A percentile compares a stretch with the other conserved stretches of the same genome.
Conservation (phyloP, 2,329 filamentous ascomycete species). For the Cytospora piceicola region DNA sequence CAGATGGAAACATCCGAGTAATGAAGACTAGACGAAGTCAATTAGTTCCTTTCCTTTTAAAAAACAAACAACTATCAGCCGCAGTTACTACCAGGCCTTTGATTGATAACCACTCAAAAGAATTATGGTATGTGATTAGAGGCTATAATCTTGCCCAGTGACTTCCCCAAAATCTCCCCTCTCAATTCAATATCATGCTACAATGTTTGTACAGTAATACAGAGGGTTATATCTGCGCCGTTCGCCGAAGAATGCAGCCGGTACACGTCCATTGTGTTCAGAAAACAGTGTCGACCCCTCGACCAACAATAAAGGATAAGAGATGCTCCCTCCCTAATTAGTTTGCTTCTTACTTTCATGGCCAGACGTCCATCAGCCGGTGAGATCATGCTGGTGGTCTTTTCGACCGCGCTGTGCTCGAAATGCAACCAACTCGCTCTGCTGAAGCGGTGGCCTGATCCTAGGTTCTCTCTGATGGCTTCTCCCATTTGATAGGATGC, state of each 20-base stretch:
- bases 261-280: constrained; percentile 1
- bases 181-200: constrained; percentile 18
- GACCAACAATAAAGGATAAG: neutral
- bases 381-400: neutral
- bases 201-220: constrained; percentile 21
- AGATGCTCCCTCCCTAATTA: neutral
- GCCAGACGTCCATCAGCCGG: neutral
- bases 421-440: constrained; percentile 6
- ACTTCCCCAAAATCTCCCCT: constrained; percentile 1
- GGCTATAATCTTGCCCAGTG: too few species aligned
- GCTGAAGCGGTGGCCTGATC: neutral
- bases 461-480: constrained; percentile 46
- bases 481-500: constrained; percentile 77
- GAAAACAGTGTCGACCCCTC: neutral
- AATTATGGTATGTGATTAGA: too few species aligned
- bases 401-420: neutral
- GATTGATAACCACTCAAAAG: too few species aligned
- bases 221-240: constrained; percentile 23
- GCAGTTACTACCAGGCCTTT: too few species aligned
- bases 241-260: constrained; percentile 26
- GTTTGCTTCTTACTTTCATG: neutral
- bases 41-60: too few species aligned
- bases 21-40: neutral
- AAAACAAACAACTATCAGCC: too few species aligned
- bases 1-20: neutral